Percentiles rank a stretch among this genome's conserved stretches.
phyloP scores from a whole-genome alignment of 2,329 filamentous ascomycete species.

The Sphaerostilbella broomeana region DNA sequence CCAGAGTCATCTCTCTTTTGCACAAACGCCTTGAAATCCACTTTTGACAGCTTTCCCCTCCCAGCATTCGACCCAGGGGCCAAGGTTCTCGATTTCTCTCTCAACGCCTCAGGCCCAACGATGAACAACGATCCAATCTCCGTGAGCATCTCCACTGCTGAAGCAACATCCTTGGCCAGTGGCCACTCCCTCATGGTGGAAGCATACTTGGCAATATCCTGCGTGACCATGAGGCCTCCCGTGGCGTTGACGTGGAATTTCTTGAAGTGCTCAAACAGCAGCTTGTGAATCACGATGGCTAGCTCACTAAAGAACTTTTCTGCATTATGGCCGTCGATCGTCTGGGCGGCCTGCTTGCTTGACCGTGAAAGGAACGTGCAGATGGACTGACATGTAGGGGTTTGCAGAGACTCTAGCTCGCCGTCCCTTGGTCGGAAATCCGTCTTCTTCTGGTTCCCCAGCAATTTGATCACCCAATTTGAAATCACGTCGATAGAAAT shows the following conservation, averaged over 20 bases:
- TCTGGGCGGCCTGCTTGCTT: constrained; percentile 54
- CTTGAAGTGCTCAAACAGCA: constrained; percentile 89
- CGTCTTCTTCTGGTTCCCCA: constrained; percentile 74
- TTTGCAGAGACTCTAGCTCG: constrained; percentile 74
- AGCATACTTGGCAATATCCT: constrained; percentile 91
- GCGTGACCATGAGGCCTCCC: constrained; percentile 88
- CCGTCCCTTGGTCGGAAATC: constrained; percentile 87
- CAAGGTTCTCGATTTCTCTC: constrained; percentile 61
- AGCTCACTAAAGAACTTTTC: constrained; percentile 78
- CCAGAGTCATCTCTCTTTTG: constrained; percentile 76
- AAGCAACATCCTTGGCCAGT: constrained; percentile 59
- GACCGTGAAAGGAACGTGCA: constrained; percentile 71
- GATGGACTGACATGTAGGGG: constrained; percentile 74
- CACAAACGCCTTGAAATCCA: constrained; percentile 77
- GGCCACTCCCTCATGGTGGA: constrained; percentile 80
- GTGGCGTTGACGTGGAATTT: constrained; percentile 90
- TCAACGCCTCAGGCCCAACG: constrained; percentile 72
- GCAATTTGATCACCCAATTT: constrained; percentile 66
- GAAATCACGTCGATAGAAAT: constrained; percentile 59
- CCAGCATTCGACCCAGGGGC: constrained; percentile 34
- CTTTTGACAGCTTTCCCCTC: constrained; percentile 54
- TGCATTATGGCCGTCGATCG: constrained; percentile 78
- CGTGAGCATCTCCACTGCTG: constrained; percentile 73
- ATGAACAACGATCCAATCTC: constrained; percentile 97
- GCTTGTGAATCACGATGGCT: constrained; percentile 66